Percentiles rank a stretch among this genome's conserved stretches.
Conservation (phyloP, 1,284 basidiomycete species). For the Heterobasidion annosum region DNA sequence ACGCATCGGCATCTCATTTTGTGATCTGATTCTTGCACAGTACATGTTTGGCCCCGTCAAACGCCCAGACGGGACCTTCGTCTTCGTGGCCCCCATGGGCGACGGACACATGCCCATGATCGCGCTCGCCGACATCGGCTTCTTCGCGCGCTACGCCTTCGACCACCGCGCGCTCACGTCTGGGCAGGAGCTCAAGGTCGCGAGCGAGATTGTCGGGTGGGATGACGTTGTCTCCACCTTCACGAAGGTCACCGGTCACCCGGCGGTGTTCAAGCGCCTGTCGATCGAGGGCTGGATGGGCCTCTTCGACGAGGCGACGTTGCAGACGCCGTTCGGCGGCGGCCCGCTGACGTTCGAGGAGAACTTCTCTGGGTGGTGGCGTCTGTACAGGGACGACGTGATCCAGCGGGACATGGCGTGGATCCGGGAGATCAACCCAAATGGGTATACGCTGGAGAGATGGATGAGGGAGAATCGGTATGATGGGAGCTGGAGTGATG, state of each 20-base stretch:
- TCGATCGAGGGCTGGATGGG: constrained; percentile 28
- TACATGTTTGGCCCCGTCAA: constrained; percentile 28
- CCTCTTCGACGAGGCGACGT: constrained; percentile 19
- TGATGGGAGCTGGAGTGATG: neutral
- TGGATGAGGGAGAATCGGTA: constrained; percentile 19
- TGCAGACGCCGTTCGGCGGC: constrained; percentile 19
- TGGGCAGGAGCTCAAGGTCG: constrained; percentile 29
- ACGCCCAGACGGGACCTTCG: constrained; percentile 31
- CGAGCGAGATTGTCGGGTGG: constrained; percentile 31
- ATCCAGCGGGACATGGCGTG: constrained; percentile 33
- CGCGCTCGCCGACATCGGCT: constrained; percentile 35
- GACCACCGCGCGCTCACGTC: constrained; percentile 31
- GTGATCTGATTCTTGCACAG: constrained; percentile 13
- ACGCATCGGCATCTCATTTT: neutral
- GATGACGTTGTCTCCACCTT: constrained; percentile 29
- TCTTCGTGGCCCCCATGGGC: constrained; percentile 30
- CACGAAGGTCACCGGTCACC: constrained; percentile 30
- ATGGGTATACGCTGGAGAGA: constrained; percentile 14
- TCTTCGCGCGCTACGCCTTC: constrained; percentile 36
- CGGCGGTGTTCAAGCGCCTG: constrained; percentile 25
- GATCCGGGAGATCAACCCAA: constrained; percentile 28
- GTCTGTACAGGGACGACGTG: constrained; percentile 30
- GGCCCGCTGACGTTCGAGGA: constrained; percentile 26
- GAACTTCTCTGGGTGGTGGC: constrained; percentile 34
- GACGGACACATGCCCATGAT: constrained; percentile 34